Base-by-base conservation (phyloP, 352 stramenopile species). In the Phytophthora melonis region DNA sequence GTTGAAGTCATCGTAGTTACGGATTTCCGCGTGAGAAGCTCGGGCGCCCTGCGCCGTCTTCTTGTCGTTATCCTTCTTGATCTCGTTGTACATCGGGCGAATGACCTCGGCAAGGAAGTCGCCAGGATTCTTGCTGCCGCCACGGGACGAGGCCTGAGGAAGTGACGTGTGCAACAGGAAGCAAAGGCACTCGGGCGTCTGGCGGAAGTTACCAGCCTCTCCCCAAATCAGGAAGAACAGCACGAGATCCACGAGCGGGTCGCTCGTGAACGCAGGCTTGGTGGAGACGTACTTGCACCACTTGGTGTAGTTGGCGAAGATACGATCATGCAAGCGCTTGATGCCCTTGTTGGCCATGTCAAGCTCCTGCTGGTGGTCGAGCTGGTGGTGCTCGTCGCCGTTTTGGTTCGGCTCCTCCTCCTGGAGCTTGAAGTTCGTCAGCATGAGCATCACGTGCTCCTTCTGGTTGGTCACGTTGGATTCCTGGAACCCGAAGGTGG, bases 401-500 rank as follows among this genome's bases (percentile, higher is more conserved):
- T 78, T 75, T 45, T 63, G 41, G 54, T 68, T 74, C 14, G 67
- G 66, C 9, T 80, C 75, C 14, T 92, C 85, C 41, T 90, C 82
- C 16, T 93, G 86, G 30, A 93, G 81, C 67, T 94, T 94, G 63
- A 91, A 92, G 77, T 95, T 94, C 34, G 89, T 95, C 32, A 95
- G 69, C 72, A 93, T 79, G 49, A 95, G 76, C 65, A 92, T 61
- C 74, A 95, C 69, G 68, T 96, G 87, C 72, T 94, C 89, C 65
- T 85, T 86, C 70, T 94, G 88, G 71, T 93, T 94, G 53, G 80
- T 74, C 13, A 88, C 81, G 77, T 92, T 97, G 47, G 83, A 57
- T 27, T 97, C 90, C 80, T 99, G 97, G 78, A 99, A 99, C 3
- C 97, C 97, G 74, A 99, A 98, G 45, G 97, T 98, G 67, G 93